Conservation (phyloP, 164 flowering plant genomes). For the Macadamia tetraphylla region DNA sequence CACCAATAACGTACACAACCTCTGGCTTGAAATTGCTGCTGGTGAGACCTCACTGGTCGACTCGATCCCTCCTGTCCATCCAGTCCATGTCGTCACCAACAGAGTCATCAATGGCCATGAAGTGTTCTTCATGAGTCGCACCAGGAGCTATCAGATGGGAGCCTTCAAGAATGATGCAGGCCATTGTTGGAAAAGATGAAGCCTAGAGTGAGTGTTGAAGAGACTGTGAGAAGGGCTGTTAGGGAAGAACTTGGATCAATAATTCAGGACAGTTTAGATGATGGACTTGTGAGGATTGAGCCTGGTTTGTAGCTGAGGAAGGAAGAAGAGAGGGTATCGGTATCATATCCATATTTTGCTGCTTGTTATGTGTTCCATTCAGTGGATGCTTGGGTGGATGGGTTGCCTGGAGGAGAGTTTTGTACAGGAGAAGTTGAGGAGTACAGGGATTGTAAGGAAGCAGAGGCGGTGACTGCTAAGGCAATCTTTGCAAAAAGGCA, state of each 20-base stretch:
- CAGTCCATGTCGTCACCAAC: conserved; percentile 64
- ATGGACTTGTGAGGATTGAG: conserved; percentile 37
- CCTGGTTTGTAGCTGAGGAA: conserved; percentile 52
- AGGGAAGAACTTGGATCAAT: conserved; percentile 76
- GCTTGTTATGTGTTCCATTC: conserved; percentile 76
- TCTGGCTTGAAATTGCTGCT: conserved; percentile 82
- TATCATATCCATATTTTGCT: conserved; percentile 88
- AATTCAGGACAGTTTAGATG: conserved; percentile 1
- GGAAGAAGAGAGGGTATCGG: conserved; percentile 76
- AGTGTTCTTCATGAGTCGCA: conserved; percentile 54
- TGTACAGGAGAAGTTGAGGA: conserved; percentile 41
- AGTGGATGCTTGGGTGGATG: conserved; percentile 69
- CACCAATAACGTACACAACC: conserved; percentile 88
- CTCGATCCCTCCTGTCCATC: conserved; percentile 65
- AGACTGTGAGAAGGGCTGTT: conserved; percentile 59
- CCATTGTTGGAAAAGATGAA: conserved; percentile 96
- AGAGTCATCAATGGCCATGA: conserved; percentile 26
- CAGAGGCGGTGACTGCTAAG: neutral
- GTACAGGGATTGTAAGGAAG: neutral
- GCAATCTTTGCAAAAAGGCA: conserved; percentile 5
- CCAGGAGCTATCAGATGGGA: conserved; percentile 80
- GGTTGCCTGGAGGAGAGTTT: conserved; percentile 74
- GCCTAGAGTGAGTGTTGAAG: conserved; percentile 58
- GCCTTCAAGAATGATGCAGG: conserved; percentile 40
- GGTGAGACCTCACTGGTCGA: conserved; percentile 75